Evolutionary conservation across 176 grass and related monocot species (phyloP).

Genomic region (Zea mays): Zm-B73-REFERENCE-NAM-5.0 NC_050100.1:159400001-159400500

Average conservation of each 20-base stretch:
- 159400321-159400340: conserved; percentile 71
- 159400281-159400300: conserved; percentile 80
- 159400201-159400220: neutral
- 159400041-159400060: conserved; percentile 4
- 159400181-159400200: neutral
- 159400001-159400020: neutral
- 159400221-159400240: neutral
- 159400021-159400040: neutral
- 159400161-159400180: conserved; percentile 50
- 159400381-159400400: conserved; percentile 3
- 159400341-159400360: conserved; percentile 72
- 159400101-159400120: conserved; percentile 84
- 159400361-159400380: conserved; percentile 29
- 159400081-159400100: neutral
- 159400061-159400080: conserved; percentile 18
- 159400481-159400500: conserved; percentile 5
- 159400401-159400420: conserved; percentile 18
- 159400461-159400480: conserved; percentile 16
- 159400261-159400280: conserved; percentile 71
- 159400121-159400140: conserved; percentile 72
- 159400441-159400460: conserved; percentile 11
- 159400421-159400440: neutral
- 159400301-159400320: conserved; percentile 76
- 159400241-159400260: conserved; percentile 50
- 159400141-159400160: conserved; percentile 94